These are phyloP conservation scores for Bonia amplexicaulis DNA, from an alignment of 176 grass and related monocot genomes.

Conservation along the genomic window DNA sequence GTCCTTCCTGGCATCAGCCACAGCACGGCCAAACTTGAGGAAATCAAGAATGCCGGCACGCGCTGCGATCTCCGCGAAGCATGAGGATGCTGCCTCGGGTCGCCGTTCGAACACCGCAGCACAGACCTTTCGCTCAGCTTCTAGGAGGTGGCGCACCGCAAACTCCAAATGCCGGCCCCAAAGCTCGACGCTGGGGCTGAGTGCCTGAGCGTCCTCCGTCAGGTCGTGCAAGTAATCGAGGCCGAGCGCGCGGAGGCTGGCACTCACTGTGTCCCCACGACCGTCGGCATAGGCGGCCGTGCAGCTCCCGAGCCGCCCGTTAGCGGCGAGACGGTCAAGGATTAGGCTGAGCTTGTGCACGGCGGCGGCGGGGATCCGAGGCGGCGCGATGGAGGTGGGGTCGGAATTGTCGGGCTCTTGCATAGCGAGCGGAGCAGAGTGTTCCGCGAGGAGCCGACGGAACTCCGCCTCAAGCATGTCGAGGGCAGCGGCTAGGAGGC, in stretches of 20 bases:
- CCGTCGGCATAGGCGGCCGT: slow-evolving; percentile 27
- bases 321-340: slow-evolving; percentile 57
- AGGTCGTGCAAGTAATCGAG: slow-evolving; percentile 52
- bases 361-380: slow-evolving; percentile 44
- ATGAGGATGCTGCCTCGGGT: slow-evolving; percentile 27
- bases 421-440: slow-evolving; percentile 62
- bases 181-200: slow-evolving; percentile 45
- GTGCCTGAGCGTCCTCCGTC: slow-evolving; percentile 51
- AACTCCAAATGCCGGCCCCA: slow-evolving; percentile 71
- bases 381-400: slow-evolving; percentile 31
- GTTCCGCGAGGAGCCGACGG: slow-evolving; percentile 47
- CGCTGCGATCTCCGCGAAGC: slow-evolving; percentile 62
- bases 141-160: slow-evolving; percentile 56
- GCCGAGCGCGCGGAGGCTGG: slow-evolving; percentile 54
- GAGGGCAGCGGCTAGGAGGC: slow-evolving; percentile 52
- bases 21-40: slow-evolving; percentile 45
- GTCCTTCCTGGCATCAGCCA: slow-evolving; percentile 63
- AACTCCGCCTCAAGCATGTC: slow-evolving; percentile 74
- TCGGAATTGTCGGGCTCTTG: not conserved
- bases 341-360: slow-evolving; percentile 53
- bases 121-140: slow-evolving; percentile 58
- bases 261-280: slow-evolving; percentile 51
- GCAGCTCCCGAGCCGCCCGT: slow-evolving; percentile 33
- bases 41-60: slow-evolving; percentile 62
- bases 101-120: slow-evolving; percentile 38